Evolutionary conservation across 192 early-diverging fungal species (phyloP), one percentile per base, ranked within the genome.

Genomic region (Mortierella antarctica): DNA sequence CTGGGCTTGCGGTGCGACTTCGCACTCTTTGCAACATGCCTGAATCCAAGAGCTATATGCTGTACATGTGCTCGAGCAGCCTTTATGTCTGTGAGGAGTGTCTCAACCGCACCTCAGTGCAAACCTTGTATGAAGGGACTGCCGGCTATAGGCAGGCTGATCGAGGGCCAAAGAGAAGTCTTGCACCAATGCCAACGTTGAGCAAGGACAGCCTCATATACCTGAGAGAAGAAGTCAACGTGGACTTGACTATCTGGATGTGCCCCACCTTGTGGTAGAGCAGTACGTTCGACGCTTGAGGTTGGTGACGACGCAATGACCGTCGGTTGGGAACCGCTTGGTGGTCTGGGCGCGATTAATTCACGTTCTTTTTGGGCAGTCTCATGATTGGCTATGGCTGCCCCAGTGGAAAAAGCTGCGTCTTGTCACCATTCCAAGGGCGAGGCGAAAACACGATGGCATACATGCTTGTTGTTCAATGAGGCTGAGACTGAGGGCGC

Each of bases 21-120:
- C 52, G 52, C 52, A 53, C 52, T 53, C 52, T 53, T 53, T 20
- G 52, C 15, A n/a, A 53, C 15, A 53, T 53, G 52, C 14, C 52
- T 53, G 52, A 53, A n/a, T 53, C 52, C 31, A 31, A 31, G 3
- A 31, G 31, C 31, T 53, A 7, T 20, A 53, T n/a, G n/a, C n/a
- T n/a, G n/a, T n/a, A n/a, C n/a, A n/a, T 53, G 52, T 53, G 52
- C 52, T 7, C 52, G 15, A 53, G 52, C 52, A 53, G 52, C 52
- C 52, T 53, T 0, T 53, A 53, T 53, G 15, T 53, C 52, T 53
- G 52, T 53, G 52, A 53, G 52, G 0, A 53, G 52, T 53, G 52
- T 8, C 52, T 53, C 14, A 13, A 8, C 20, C 14, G 14, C 17
- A n/a, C 52, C 15, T 20, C 52, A 53, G 13, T 5, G 4, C 2